phyloP scores from a whole-genome alignment of 208 protist species.

The Leishmania lainsoni region DNA sequence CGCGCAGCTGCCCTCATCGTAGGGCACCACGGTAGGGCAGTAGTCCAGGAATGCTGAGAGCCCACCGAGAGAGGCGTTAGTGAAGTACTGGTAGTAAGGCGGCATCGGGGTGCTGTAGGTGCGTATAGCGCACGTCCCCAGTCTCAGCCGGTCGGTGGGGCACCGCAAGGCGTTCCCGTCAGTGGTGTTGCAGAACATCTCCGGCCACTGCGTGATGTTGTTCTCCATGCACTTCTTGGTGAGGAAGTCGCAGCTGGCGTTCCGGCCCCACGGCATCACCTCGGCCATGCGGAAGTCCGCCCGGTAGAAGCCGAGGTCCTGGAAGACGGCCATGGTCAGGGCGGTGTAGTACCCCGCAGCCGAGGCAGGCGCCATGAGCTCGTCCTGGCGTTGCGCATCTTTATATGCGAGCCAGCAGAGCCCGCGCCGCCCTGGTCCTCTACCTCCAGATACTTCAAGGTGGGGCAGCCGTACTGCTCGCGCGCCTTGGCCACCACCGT shows the following conservation, averaged over 20 bases:
- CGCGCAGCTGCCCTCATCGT: no score
- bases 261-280: slow-evolving; percentile 68
- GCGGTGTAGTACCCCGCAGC: slow-evolving; percentile 48
- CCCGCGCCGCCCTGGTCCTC: slow-evolving; percentile 51
- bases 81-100: slow-evolving; percentile 32
- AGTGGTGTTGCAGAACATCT: slow-evolving; percentile 54
- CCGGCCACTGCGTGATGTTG: slow-evolving; percentile 33
- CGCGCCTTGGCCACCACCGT: slow-evolving; percentile 52
- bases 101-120: no score
- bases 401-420: slow-evolving; percentile 70
- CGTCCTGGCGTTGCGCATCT: slow-evolving; percentile 72
- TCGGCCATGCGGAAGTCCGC: slow-evolving; percentile 65
- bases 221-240: slow-evolving; percentile 45
- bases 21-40: not conserved
- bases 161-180: not conserved
- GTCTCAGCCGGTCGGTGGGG: not conserved
- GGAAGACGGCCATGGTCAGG: slow-evolving; percentile 83
- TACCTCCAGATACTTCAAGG: slow-evolving; percentile 65
- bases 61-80: slow-evolving; percentile 32
- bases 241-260: slow-evolving; percentile 61
- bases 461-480: slow-evolving; percentile 74
- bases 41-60: not conserved
- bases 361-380: slow-evolving; percentile 69
- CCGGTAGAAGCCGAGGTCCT: slow-evolving; percentile 82
- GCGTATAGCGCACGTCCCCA: no score